A percentile compares a stretch with the other conserved stretches of the same genome.
These are phyloP conservation scores for Gelatoporia subvermispora DNA, from an alignment of 768 basidiomycete species.

Conservation along the genomic window DNA sequence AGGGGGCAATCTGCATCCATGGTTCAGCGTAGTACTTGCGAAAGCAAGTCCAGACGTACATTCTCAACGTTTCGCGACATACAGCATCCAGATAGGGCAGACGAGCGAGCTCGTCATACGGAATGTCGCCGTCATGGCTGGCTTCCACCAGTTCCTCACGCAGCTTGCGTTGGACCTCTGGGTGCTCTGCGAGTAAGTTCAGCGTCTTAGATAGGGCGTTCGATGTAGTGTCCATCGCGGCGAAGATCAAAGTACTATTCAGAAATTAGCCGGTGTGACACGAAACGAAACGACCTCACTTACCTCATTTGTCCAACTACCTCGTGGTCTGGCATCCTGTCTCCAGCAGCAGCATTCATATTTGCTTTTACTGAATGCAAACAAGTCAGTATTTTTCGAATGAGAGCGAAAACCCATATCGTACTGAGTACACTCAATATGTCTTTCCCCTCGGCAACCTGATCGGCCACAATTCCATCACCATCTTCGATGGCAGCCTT, in stretches of 20 bases:
- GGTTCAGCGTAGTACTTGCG: no score
- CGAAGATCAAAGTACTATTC: constrained; percentile 10
- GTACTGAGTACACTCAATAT: constrained; percentile 14
- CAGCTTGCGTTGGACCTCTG: constrained; percentile 10
- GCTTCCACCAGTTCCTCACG: constrained; percentile 5
- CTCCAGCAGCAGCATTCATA: constrained; percentile 3
- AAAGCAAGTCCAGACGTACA: no score
- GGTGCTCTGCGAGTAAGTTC: constrained; percentile 9
- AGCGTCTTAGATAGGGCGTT: constrained; percentile 4
- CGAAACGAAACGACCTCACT: not conserved
- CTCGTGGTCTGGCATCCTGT: constrained; percentile 9
- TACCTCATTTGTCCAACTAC: constrained; percentile 11
- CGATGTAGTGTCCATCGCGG: constrained; percentile 15
- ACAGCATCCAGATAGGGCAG: constrained; percentile 27
- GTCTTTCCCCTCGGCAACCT: constrained; percentile 15
- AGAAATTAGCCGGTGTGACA: not conserved
- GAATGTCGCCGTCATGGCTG: constrained; percentile 6
- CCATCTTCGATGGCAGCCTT: constrained; percentile 6
- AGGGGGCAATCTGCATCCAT: constrained; percentile 10
- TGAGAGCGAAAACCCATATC: not conserved
- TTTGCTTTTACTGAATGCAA: constrained; percentile 13
- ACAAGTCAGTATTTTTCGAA: no score
- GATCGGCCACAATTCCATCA: constrained; percentile 5
- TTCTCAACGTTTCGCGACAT: constrained; percentile 17
- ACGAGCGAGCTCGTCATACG: constrained; percentile 19